Base-by-base conservation (phyloP, 2,329 filamentous ascomycete species). In the Lasiodiplodia hormozganensis region DNA sequence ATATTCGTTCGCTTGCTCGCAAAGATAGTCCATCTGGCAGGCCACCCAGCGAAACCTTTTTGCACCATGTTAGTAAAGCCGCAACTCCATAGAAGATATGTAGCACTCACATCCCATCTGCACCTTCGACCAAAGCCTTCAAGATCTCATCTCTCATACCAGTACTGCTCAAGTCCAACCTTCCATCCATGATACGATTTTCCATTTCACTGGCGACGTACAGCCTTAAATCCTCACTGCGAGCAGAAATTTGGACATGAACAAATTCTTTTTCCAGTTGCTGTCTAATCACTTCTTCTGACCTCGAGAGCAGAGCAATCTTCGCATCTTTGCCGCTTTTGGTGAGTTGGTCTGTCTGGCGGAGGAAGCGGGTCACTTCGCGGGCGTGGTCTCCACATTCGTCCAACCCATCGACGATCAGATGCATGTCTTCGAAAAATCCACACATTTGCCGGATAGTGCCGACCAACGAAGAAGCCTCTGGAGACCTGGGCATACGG, bases 321-420 rank as follows among this genome's bases (percentile, higher is more conserved):
- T 49, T 49, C 4, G 21, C n/a, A 4, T 14, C 12, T 1, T 16
- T 21, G 7, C 28, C 28, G n/a, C 28, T 51, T 0, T 40, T 14
- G 3, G n/a, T 21, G 5, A 36, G 4, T 3, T 18, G 3, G 7
- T 62, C 31, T 5, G 49, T 25, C 3, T 14, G n/a, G 2, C 10
- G n/a, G 7, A 69, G 43, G 2, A 71, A 31, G 51, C 72, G 51
- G 2, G 62, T 57, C 3, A 73, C 70, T 4, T 52, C 56, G 7
- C 28, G 62, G 3, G 68, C 64, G 53, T 71, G 54, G 8, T 68
- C 25, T 16, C 64, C 65, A 64, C 73, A 72, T 56, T 78, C 76
- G 67, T 78, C 76, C 2, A 77, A 51, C 7, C 69, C 74, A 70
- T 78, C 76, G 1, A 78, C 70, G 23, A 78, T 28, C 2, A 77